Percentiles rank a stretch among this genome's conserved stretches.
Conservation (phyloP, 495 filamentous ascomycete species). For the Lepidopterella palustris region DNA sequence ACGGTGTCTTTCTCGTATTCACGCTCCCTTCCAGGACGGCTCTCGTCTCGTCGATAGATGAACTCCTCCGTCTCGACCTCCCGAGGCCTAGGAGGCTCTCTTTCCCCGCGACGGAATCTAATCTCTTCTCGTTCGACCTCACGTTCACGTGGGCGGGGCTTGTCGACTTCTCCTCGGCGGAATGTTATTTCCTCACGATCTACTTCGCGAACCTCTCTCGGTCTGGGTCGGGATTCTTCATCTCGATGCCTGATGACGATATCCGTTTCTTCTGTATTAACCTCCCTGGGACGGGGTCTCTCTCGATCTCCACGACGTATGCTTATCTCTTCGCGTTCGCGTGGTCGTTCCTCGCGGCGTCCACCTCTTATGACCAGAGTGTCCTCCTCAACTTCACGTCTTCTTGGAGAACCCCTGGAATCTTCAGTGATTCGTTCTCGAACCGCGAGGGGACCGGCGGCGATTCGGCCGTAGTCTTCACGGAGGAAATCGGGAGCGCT, state of each 20-base stretch:
- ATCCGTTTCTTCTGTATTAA: slow-evolving; percentile 33
- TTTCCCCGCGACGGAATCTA: slow-evolving; percentile 15
- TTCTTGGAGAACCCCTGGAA: slow-evolving; percentile 15
- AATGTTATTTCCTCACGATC: slow-evolving; percentile 30
- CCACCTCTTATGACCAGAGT: slow-evolving; percentile 23
- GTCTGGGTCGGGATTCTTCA: slow-evolving; percentile 11
- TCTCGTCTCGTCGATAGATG: slow-evolving; percentile 29
- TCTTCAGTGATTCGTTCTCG: slow-evolving; percentile 34
- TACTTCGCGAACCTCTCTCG: slow-evolving; percentile 19
- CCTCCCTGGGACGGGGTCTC: slow-evolving; percentile 23
- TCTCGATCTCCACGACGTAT: slow-evolving; percentile 29
- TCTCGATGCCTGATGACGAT: slow-evolving; percentile 22
- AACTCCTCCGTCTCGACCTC: slow-evolving; percentile 30
- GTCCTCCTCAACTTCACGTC: slow-evolving; percentile 30
- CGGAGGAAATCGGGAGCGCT: slow-evolving; percentile 48
- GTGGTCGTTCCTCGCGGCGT: slow-evolving; percentile 23
- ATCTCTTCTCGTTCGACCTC: slow-evolving; percentile 33
- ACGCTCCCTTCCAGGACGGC: slow-evolving; percentile 25
- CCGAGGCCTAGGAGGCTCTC: slow-evolving; percentile 6
- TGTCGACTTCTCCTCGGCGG: slow-evolving; percentile 28
- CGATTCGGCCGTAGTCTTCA: slow-evolving; percentile 45
- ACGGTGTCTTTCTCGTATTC: slow-evolving; percentile 29
- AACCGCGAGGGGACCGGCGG: slow-evolving; percentile 43
- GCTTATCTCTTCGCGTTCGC: slow-evolving; percentile 39
- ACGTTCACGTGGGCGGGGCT: slow-evolving; percentile 23